These are phyloP conservation scores for Pulveroboletus sp. DNA, from an alignment of 768 basidiomycete genomes.

Conservation along the genomic window DNA sequence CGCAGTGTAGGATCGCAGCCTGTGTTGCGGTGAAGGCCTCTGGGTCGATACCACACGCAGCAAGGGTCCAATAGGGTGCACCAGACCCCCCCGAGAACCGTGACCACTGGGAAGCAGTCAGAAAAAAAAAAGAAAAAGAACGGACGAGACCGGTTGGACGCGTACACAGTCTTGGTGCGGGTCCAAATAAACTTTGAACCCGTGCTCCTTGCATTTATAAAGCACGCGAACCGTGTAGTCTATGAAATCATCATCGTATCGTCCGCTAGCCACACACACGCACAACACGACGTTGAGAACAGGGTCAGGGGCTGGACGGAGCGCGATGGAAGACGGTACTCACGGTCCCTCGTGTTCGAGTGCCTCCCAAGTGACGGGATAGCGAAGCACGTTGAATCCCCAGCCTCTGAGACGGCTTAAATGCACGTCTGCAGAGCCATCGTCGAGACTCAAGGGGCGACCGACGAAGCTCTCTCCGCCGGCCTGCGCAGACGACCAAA, in stretches of 20 bases:
- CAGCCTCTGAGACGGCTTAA: conserved; percentile 80
- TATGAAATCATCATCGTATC: conserved; percentile 88
- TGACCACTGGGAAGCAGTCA: conserved; percentile 62
- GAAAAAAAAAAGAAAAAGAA: neutral
- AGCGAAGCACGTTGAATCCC: conserved; percentile 87
- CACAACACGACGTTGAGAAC: neutral
- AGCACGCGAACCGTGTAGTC: conserved; percentile 85
- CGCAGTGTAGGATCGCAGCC: conserved; percentile 81
- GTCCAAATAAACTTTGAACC: conserved; percentile 89
- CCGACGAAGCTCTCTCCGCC: conserved; percentile 71
- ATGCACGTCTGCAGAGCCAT: conserved; percentile 82
- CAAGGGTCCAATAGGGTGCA: conserved; percentile 90
- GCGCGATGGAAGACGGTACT: conserved; percentile 35
- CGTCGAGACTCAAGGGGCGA: conserved; percentile 77
- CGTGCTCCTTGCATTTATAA: conserved; percentile 87
- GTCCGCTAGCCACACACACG: conserved; percentile 51
- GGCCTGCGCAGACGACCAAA: conserved; percentile 76
- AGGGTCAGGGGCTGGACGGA: neutral
- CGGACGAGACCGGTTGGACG: conserved; percentile 10
- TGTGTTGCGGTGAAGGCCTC: conserved; percentile 80
- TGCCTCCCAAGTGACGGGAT: conserved; percentile 91
- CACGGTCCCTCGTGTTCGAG: conserved; percentile 94
- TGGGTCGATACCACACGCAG: conserved; percentile 87
- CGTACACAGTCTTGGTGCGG: conserved; percentile 94
- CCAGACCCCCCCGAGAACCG: conserved; percentile 94